These are phyloP conservation scores for Raphanus sativus DNA, from an alignment of 345 rosid species.

Conservation along the genomic window DNA sequence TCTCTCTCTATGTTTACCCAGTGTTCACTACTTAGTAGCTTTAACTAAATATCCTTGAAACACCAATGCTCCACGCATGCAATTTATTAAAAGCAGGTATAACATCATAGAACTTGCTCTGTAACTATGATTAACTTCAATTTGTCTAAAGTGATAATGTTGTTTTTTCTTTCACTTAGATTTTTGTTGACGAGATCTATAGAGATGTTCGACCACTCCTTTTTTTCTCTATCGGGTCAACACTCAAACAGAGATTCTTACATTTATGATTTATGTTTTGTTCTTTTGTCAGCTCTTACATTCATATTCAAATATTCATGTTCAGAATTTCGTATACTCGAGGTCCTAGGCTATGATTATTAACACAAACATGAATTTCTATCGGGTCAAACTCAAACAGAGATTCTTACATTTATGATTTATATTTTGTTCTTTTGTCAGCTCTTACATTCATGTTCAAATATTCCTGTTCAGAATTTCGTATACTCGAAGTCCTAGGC, in stretches of 20 bases:
- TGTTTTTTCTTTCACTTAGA: slow-evolving; percentile 10
- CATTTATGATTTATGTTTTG: slow-evolving; percentile 19
- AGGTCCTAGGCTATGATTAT: not conserved
- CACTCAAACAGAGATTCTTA: slow-evolving; percentile 6
- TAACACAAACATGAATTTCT: not conserved
- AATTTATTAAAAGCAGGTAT: slow-evolving; percentile 15
- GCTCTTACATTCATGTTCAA: not conserved
- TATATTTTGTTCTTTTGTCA: slow-evolving; percentile 8
- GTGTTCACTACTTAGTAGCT: too few species aligned
- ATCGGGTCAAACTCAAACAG: slow-evolving; percentile 21
- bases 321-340: not conserved
- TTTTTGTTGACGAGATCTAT: slow-evolving; percentile 29
- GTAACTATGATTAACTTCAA: slow-evolving; percentile 18
- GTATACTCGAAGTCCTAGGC: not conserved
- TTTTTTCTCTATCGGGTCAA: slow-evolving; percentile 26
- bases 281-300: slow-evolving; percentile 6
- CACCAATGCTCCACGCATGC: not conserved
- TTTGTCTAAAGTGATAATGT: slow-evolving; percentile 13
- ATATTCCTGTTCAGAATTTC: not conserved
- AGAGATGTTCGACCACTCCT: slow-evolving; percentile 35
- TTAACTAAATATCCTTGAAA: too few species aligned
- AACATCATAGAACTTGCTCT: slow-evolving; percentile 26
- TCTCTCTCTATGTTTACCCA: too few species aligned
- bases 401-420: not conserved
- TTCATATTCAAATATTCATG: not conserved